These are phyloP conservation scores for Kurtzmaniella fragi DNA, from an alignment of 805 yeast genomes.

Conservation along the genomic window DNA sequence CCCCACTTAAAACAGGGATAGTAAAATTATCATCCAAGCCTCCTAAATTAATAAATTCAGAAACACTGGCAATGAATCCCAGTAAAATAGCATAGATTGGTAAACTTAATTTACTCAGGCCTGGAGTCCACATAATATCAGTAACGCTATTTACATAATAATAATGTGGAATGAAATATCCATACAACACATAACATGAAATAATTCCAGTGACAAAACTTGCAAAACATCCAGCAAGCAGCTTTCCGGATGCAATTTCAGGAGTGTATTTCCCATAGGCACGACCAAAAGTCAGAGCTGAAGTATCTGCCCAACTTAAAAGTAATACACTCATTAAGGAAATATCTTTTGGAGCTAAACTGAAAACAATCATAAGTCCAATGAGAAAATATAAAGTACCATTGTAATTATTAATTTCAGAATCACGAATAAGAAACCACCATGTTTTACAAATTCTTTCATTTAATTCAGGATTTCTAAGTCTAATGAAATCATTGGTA, in stretches of 20 bases:
- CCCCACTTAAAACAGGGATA: slow-evolving; percentile 81
- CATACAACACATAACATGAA: slow-evolving; percentile 67
- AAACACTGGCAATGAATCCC: slow-evolving; percentile 79
- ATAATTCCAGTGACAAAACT: slow-evolving; percentile 72
- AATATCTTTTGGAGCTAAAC: slow-evolving; percentile 74
- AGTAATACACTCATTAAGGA: slow-evolving; percentile 69
- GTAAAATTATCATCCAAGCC: slow-evolving; percentile 91
- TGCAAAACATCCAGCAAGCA: slow-evolving; percentile 18
- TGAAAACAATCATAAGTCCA: slow-evolving; percentile 71
- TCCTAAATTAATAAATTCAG: slow-evolving; percentile 77
- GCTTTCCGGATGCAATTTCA: slow-evolving; percentile 13
- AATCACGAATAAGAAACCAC: slow-evolving; percentile 82
- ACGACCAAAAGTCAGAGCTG: slow-evolving; percentile 13
- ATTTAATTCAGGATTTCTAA: slow-evolving; percentile 60
- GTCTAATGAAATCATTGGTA: slow-evolving; percentile 62
- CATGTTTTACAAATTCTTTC: slow-evolving; percentile 56
- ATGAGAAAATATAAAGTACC: slow-evolving; percentile 86
- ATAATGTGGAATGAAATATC: slow-evolving; percentile 62
- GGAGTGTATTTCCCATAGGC: slow-evolving; percentile 17
- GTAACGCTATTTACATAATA: slow-evolving; percentile 49
- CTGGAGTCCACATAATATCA: slow-evolving; percentile 62
- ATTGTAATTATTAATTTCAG: slow-evolving; percentile 65
- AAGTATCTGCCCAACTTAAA: slow-evolving; percentile 66
- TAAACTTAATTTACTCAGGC: slow-evolving; percentile 52
- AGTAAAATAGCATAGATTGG: slow-evolving; percentile 51